Evolutionary conservation across 2,329 filamentous ascomycete genomes (phyloP).

Genomic region (Colletotrichum lindemuthianum): DNA sequence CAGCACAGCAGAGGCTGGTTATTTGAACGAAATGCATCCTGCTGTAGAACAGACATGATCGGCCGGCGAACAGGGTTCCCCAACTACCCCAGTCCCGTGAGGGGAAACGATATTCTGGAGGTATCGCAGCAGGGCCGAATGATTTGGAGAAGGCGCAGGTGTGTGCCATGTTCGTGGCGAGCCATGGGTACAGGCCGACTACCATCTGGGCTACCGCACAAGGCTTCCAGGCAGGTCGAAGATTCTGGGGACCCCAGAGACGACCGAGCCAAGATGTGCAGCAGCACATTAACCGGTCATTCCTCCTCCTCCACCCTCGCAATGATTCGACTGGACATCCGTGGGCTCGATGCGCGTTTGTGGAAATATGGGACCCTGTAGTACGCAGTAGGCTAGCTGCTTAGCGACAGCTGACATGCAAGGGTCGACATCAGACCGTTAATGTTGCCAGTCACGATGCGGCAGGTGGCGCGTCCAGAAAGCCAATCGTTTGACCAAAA

Average conservation of each 20-base stretch:
- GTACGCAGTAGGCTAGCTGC: constrained; percentile 7
- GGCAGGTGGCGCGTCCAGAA: constrained; percentile 11
- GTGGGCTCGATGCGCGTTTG: constrained; percentile 15
- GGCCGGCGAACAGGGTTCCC: constrained; percentile 19
- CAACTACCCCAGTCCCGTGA: constrained; percentile 32
- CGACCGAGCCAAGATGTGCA: constrained; percentile 11
- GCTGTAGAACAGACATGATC: neutral
- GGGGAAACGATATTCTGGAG: constrained; percentile 24
- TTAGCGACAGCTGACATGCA: constrained; percentile 29
- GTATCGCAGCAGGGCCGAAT: neutral
- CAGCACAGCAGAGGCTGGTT: constrained; percentile 6
- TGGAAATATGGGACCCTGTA: constrained; percentile 21
- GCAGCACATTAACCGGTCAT: constrained; percentile 31
- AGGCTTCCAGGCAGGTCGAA: constrained; percentile 10
- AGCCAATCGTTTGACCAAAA: constrained; percentile 17
- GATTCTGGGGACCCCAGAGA: constrained; percentile 23
- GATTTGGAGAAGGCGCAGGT: constrained; percentile 24
- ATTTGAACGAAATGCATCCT: constrained; percentile 19
- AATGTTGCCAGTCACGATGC: constrained; percentile 20
- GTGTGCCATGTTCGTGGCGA: neutral
- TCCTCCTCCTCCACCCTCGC: constrained; percentile 22
- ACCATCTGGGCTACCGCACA: constrained; percentile 9
- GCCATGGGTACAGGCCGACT: constrained; percentile 17
- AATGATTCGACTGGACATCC: constrained; percentile 12
- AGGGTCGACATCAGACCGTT: constrained; percentile 28